A percentile compares a stretch with the other conserved stretches of the same genome.
phyloP scores from a whole-genome alignment of 305 asterid genomes.

The Fraxinus latifolia region DNA sequence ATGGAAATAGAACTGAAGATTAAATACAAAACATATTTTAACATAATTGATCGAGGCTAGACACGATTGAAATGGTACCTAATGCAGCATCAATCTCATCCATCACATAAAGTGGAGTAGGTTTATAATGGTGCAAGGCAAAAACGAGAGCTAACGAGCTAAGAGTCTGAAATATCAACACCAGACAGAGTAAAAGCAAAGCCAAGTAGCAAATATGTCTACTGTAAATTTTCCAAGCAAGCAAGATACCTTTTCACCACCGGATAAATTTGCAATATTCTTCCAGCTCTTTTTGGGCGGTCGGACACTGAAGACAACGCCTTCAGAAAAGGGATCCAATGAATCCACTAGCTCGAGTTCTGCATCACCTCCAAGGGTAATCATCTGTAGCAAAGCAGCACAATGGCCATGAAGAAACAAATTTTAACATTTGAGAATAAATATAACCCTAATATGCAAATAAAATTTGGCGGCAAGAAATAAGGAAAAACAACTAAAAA shows the following conservation, averaged over 20 bases:
- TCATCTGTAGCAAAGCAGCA: constrained; percentile 55
- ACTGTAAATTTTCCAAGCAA: not conserved
- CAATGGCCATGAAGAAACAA: not conserved
- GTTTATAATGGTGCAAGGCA: constrained; percentile 97
- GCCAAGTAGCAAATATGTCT: not conserved
- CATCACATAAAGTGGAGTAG: constrained; percentile 94
- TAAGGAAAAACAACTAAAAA: not conserved
- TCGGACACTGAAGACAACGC: constrained; percentile 93
- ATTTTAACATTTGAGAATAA: not conserved
- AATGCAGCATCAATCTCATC: constrained; percentile 94
- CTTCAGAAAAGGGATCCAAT: constrained; percentile 96
- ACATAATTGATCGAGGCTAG: not conserved
- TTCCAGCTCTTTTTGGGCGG: constrained; percentile 99
- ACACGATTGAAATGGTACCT: constrained; percentile 38
- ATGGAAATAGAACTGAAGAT: constrained; percentile 3
- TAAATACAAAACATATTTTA: not conserved
- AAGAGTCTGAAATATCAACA: constrained; percentile 59
- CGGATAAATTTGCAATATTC: constrained; percentile 90
- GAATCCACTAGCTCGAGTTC: constrained; percentile 95
- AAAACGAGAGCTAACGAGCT: constrained; percentile 91
- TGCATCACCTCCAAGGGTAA: constrained; percentile 97
- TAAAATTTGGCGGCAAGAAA: not conserved
- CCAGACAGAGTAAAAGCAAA: not conserved
- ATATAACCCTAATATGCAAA: not conserved
- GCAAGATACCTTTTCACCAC: constrained; percentile 83